Evolutionary conservation across 192 early-diverging fungal species (phyloP), one percentile per base, ranked within the genome.

Genomic region (Rhizophagus prolifer): DNA sequence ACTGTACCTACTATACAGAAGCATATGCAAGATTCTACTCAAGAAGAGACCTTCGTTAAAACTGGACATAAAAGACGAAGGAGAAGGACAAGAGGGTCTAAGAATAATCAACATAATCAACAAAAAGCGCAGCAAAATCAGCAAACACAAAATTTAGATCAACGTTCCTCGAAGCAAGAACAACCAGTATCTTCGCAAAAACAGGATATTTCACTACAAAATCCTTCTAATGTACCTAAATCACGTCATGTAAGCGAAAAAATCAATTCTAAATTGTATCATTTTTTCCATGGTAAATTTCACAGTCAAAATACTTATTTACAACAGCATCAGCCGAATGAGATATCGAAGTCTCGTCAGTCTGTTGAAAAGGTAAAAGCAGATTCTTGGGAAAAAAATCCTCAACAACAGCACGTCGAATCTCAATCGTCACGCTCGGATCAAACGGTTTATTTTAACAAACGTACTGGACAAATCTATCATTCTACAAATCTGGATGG

Each of bases 51-150:
- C 19, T 63, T 23, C 31, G 36, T 28, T 60, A 75, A 75, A 63
- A 9, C 70, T 7, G 50, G 50, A 10, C n/a, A 72, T 58, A 58
- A 34, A 2, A 41, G 73, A 41, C 73, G 73, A 41, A 16, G 73
- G 26, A 75, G 61, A 65, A 75, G 61, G 41, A 47, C 73, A 1
- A 75, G 23, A 58, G 54, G 36, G 14, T 65, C 63, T 72, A 72
- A 59, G 16, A 75, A 75, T 64, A 64, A 64, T 26, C 59, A 75
- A 28, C 58, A 75, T 64, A 64, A 64, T 26, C 59, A 75, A 28
- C 58, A 75, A 23, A 75, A 44, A 19, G 4, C n/a, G n/a, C 60
- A 63, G 46, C 31, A 44, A 50, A 61, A 30, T 30, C 60, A 75
- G 9, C 73, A 64, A 21, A n/a, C 36, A 8, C 36, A 38, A 38